Conservation (phyloP, 2,329 filamentous ascomycete genomes). For the Scopulariopsis brevicaulis region DNA sequence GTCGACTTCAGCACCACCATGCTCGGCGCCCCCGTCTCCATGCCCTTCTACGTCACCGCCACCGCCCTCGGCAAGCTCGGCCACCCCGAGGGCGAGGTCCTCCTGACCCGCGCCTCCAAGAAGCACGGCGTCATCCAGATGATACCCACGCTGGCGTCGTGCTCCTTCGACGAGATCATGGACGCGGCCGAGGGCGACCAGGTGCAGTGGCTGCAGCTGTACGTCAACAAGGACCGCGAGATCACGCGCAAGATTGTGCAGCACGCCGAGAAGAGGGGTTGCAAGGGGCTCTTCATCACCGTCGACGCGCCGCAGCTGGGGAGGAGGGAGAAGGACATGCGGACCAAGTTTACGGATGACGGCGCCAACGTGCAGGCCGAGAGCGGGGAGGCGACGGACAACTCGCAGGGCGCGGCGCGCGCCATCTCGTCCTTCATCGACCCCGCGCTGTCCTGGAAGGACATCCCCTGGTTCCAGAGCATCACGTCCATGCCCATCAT, state of each 20-base stretch:
- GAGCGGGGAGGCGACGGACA: conserved; percentile 60
- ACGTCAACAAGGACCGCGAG: conserved; percentile 89
- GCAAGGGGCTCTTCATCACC: conserved; percentile 94
- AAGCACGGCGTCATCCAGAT: conserved; percentile 93
- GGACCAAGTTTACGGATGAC: conserved; percentile 75
- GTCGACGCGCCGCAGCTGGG: conserved; percentile 95
- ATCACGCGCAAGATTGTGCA: conserved; percentile 86
- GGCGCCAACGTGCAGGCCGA: conserved; percentile 68
- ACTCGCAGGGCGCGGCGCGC: conserved; percentile 80
- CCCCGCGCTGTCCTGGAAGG: conserved; percentile 83
- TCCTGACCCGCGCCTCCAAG: conserved; percentile 72
- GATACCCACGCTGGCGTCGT: conserved; percentile 95
- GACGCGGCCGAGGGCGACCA: conserved; percentile 73
- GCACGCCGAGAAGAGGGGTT: conserved; percentile 84
- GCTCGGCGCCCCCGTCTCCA: conserved; percentile 74
- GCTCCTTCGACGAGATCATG: conserved; percentile 93
- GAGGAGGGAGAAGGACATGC: conserved; percentile 95
- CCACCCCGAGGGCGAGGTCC: conserved; percentile 84
- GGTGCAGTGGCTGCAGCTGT: conserved; percentile 93
- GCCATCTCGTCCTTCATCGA: conserved; percentile 97
- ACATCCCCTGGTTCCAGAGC: conserved; percentile 83
- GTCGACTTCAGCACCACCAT: conserved; percentile 86
- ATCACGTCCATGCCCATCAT: conserved; percentile 94
- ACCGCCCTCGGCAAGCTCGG: conserved; percentile 94
- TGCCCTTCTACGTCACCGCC: conserved; percentile 94